Base-by-base conservation (phyloP, 2,329 filamentous ascomycete genomes). In the Chaetomiaceae sp. region DNA sequence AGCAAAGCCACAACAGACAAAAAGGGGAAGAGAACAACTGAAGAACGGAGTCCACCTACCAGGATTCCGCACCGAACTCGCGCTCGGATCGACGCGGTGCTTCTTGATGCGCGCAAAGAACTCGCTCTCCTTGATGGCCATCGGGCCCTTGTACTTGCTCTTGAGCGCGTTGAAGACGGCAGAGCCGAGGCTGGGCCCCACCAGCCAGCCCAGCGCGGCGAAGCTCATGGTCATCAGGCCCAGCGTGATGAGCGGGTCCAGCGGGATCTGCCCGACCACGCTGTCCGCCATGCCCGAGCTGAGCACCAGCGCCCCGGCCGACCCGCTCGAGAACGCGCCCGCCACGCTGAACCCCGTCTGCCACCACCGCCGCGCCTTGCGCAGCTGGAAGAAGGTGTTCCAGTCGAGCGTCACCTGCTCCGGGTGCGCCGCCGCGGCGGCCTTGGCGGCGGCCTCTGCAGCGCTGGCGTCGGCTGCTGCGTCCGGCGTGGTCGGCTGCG, bases 51-150 rank as follows among this genome's bases (percentile, higher is more conserved):
- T 10, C 13, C 21, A 64, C 72, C 53, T 68, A 76, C 81, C 79
- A 16, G 93, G 93, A 73, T 97, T 97, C 46, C 88, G 82, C 60
- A 93, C 85, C 35, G 89, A 95, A 56, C 90, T 95, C 48, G 86
- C 86, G 14, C 85, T 87, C 3, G 93, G 92, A 67, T 99, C 92
- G 55, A 95, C 92, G 21, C 93, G 84, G 73, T 93, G 86, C 70
- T 86, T 89, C 76, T 91, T 93, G 71, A 99, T 88, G 59, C 92
- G 81, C 55, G 85, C 82, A 70, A 92, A 96, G 74, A 99, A 96
- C 68, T 92, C 86, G 63, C 85, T 89, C 72, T 99, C 93, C 79
- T 96, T 97, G 67, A 77, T 67, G 37, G 80, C 81, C 73, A 96
- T 91, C 61, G 89, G 82, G 46, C 70, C 71, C 70, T 83, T 85